Evolutionary conservation across 495 filamentous ascomycete genomes (phyloP), one percentile per base, ranked within the genome.

Genomic region (Daldinia vernicosa): DNA sequence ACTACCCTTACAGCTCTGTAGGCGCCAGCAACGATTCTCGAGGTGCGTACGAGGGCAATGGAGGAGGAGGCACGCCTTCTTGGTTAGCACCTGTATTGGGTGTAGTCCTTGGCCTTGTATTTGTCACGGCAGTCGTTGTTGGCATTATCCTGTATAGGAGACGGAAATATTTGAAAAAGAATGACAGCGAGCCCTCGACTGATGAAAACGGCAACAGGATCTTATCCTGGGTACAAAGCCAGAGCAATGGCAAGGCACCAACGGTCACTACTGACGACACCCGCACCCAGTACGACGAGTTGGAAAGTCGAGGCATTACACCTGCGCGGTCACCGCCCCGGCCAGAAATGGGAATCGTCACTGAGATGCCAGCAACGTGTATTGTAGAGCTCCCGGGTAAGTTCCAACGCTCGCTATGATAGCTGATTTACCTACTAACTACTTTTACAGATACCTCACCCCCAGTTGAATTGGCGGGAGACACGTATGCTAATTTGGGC

Each of bases 61-160:
- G 62, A 15, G 57, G 67, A 33, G 69, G 77, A n/a, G 81, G 86
- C 4, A 80, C 88, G 11, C 89, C 90, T 4, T 76, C 74, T 0
- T 93, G 87, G 80, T 81, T 91, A 1, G 86, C 83, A 0, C 88
- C 89, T 1, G 85, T 93, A 2, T 81, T 93, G 17, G 91, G 89
- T 4, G 88, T 90, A 4, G 83, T 92, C 1, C 78, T 90, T 1
- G 90, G 90, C 8, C 80, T 93, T 1, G 74, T 91, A 33, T 80
- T 89, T 56, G 63, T 92, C 19, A 84, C 84, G 19, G 84, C 84
- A 22, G 72, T 87, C 5, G 80, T 81, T 24, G 82, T 86, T 4
- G 77, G 78, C 15, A 81, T 88, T 55, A 75, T 91, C 3, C 80
- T 90, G 12, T 90, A 82, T 65, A 81, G 88, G 12, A 83, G 84